Conservation (phyloP, 2,329 filamentous ascomycete genomes). For the Alternaria viburni region DNA sequence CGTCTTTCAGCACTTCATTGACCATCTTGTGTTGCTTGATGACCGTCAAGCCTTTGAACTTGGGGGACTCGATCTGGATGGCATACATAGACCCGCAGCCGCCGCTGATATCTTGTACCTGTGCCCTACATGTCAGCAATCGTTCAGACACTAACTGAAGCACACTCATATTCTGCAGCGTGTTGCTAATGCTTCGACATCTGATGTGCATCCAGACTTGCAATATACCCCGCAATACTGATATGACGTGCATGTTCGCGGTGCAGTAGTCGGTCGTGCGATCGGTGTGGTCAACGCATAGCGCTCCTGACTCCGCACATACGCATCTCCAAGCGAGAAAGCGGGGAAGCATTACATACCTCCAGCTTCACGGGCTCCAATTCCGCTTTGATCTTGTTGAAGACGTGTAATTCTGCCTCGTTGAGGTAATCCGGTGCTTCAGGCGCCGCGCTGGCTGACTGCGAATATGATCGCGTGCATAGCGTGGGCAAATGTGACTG, state of each 20-base stretch:
- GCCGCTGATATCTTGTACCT: constrained; percentile 81
- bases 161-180: neutral
- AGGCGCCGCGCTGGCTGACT: constrained; percentile 23
- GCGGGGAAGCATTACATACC: constrained; percentile 42
- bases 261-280: constrained; percentile 16
- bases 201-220: neutral
- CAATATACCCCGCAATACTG: constrained; percentile 7
- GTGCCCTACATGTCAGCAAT: constrained; percentile 25
- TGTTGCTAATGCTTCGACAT: neutral
- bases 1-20: constrained; percentile 73
- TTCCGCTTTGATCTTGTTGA: constrained; percentile 53
- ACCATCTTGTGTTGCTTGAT: constrained; percentile 85
- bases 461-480: constrained; percentile 32
- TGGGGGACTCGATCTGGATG: constrained; percentile 75
- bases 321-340: constrained; percentile 2
- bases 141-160: neutral
- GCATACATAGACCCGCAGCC: constrained; percentile 89
- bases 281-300: constrained; percentile 17
- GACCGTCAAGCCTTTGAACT: constrained; percentile 73
- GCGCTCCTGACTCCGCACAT: constrained; percentile 7
- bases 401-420: constrained; percentile 55
- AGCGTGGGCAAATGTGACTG: constrained; percentile 11
- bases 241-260: constrained; percentile 15
- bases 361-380: constrained; percentile 54
- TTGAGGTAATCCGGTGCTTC: constrained; percentile 57